Evolutionary conservation across 768 basidiomycete genomes (phyloP), one percentile per base, ranked within the genome.

Genomic region (Chiua virens): DNA sequence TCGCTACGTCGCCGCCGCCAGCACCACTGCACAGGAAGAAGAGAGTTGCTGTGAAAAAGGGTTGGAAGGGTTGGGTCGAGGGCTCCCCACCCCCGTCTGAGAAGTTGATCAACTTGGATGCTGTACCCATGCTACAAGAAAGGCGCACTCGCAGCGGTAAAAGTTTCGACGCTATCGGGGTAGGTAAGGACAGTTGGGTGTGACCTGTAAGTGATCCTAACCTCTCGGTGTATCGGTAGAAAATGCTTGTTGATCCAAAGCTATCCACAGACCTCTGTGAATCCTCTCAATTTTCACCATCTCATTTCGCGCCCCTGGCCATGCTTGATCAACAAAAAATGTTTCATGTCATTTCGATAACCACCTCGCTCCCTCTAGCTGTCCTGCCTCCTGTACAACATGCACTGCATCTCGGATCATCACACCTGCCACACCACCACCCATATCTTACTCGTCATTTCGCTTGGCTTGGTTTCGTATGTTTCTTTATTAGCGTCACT

Each of bases 11-110:
- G n/a, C 55, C 66, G 18, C 56, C 65, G 11, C 60, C 61, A 22
- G 38, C 30, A 9, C 64, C 59, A 23, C 72, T 62, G n/a, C 77
- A 78, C 40, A 79, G 76, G 67, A 88, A 81, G 74, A 84, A 85
- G 58, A 73, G 78, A 39, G 77, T 84, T 20, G 73, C 79, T 0
- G 84, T 79, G 32, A 84, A 78, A 71, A 92, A 92, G 68, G 89
- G 89, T 17, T 92, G 89, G 89, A 92, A 92, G 74, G 89, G 89
- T 35, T 92, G 89, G 89, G 86, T 92, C 20, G 89, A 90, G 73
- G 89, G 88, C 58, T 89, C 88, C 20, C 87, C 87, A 22, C 82
- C 83, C 46, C 86, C 89, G 20, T 88, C 87, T 15, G 79, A 83
- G 60, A 90, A 89, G 67, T 73, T 90, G 45, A 91, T 91, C 70